Evolutionary conservation across 1,284 basidiomycete genomes (phyloP).

Genomic region (Melanopsichium pennsylvanicum): DNA sequence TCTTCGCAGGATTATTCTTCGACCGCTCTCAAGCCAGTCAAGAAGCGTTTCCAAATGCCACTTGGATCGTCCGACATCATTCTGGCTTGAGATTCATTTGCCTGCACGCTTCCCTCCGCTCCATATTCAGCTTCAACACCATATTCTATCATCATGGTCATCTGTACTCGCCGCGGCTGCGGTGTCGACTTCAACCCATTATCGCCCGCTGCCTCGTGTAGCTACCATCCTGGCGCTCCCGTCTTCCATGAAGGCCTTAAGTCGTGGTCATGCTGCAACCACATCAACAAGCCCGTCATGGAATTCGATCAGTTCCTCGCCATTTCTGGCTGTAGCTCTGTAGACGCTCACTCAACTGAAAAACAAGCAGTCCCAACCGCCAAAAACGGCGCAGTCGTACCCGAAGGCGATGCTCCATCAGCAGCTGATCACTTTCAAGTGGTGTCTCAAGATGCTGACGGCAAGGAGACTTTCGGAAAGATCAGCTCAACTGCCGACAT

Average conservation of each 20-base stretch:
- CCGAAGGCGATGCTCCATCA: slow-evolving; percentile 10
- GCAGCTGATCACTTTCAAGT: slow-evolving; percentile 4
- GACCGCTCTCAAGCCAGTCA: too few species aligned
- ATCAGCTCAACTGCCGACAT: slow-evolving; percentile 5
- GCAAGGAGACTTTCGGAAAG: slow-evolving; percentile 43
- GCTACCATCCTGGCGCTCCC: slow-evolving; percentile 62
- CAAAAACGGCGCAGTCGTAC: slow-evolving; percentile 35
- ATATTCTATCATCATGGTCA: slow-evolving; percentile 41
- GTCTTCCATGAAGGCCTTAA: slow-evolving; percentile 65
- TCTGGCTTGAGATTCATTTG: background rate
- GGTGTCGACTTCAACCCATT: slow-evolving; percentile 51
- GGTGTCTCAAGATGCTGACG: slow-evolving; percentile 19
- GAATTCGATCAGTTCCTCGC: slow-evolving; percentile 64
- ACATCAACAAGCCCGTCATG: slow-evolving; percentile 63
- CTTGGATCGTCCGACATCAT: slow-evolving; percentile 30
- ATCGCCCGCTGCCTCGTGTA: slow-evolving; percentile 30
- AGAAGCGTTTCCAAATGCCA: background rate
- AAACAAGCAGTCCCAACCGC: slow-evolving; percentile 45
- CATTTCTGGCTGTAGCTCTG: slow-evolving; percentile 54
- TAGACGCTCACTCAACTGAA: slow-evolving; percentile 47
- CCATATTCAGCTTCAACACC: background rate
- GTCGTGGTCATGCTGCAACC: slow-evolving; percentile 65
- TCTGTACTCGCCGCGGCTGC: slow-evolving; percentile 62
- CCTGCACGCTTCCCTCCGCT: background rate
- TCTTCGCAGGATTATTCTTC: too few species aligned